Base-by-base conservation (phyloP, 2,329 filamentous ascomycete genomes). In the Talaromyces sp. region DNA sequence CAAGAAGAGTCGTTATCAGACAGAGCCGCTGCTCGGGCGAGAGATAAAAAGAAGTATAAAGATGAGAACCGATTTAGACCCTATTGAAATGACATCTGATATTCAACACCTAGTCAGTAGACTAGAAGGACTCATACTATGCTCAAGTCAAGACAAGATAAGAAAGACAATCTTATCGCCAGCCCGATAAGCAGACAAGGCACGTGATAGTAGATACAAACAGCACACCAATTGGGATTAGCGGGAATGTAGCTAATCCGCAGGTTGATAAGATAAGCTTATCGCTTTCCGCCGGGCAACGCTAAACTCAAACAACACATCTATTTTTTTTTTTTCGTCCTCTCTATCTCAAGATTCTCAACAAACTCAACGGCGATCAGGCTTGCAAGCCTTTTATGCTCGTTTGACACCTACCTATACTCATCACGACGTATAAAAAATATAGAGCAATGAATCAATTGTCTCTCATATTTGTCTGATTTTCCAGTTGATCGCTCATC, bases 1-100 rank as follows among this genome's bases (percentile, higher is more conserved):
- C 35, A 48, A 35, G 62, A 66, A 21, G 62, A 66, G 31, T 56
- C 63, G 35, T 59, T 58, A 11, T 61, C 62, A 28, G 57, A 58
- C 37, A 71, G 68, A 61, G 53, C 63, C 7, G 58, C 65, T 13
- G 65, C 54, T 50, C 58, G 67, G 52, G 62, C 62, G 3, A 73
- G 71, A 61, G 69, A 70, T 15, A 72, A 70, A 57, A 70, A 69
- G 60, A 62, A 62, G 22, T 45, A 46, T 13, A 69, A 70, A 36
- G 63, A 64, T 21, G 72, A 71, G 64, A 70, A 73, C 22, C 63
- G 74, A 21, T 76, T 70, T 50, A 74, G 70, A 61, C 74, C 74
- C 17, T 76, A 74, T 52, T 74, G 63, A 65, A 22, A 8, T 19
- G n/a, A 36, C 22, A 37, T 21, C 9, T 22, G 28, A 51, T 8